Conservation (phyloP, 1,139 yeast genomes). For the Taphrina pruni region DNA sequence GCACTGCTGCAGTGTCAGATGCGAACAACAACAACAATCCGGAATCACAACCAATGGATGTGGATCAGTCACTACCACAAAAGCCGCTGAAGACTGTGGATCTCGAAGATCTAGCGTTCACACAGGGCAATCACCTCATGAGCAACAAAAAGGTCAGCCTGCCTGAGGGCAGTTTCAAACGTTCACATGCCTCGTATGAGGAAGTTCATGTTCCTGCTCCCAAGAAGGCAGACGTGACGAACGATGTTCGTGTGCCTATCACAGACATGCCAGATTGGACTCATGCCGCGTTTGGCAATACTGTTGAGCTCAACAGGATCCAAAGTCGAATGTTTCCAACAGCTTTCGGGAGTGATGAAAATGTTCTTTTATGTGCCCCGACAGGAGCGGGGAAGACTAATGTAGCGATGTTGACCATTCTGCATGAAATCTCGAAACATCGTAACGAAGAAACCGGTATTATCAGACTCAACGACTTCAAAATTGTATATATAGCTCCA, state of each 20-base stretch:
- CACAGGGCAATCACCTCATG: constrained; percentile 74
- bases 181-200: constrained; percentile 75
- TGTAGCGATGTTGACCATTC: constrained; percentile 81
- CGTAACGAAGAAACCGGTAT: constrained; percentile 59
- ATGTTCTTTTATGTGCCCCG: constrained; percentile 89
- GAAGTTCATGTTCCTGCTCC: constrained; percentile 90
- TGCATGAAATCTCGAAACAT: constrained; percentile 65
- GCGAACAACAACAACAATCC: constrained; percentile 46
- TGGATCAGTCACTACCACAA: constrained; percentile 41
- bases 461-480: constrained; percentile 57
- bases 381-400: constrained; percentile 99
- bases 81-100: constrained; percentile 57
- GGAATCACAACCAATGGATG: constrained; percentile 51
- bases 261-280: constrained; percentile 81
- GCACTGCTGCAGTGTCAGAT: constrained; percentile 46
- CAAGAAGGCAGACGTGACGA: constrained; percentile 52
- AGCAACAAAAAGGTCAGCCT: constrained; percentile 69
- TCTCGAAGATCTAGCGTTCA: constrained; percentile 67
- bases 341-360: constrained; percentile 74
- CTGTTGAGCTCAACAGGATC: constrained; percentile 73
- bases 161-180: constrained; percentile 84
- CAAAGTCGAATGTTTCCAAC: constrained; percentile 82
- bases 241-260: constrained; percentile 63
- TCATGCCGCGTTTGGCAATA: constrained; percentile 68
- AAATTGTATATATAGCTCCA: constrained; percentile 91